phyloP scores from a whole-genome alignment of 2,329 filamentous ascomycete genomes.

The Microthyrium microscopicum region DNA sequence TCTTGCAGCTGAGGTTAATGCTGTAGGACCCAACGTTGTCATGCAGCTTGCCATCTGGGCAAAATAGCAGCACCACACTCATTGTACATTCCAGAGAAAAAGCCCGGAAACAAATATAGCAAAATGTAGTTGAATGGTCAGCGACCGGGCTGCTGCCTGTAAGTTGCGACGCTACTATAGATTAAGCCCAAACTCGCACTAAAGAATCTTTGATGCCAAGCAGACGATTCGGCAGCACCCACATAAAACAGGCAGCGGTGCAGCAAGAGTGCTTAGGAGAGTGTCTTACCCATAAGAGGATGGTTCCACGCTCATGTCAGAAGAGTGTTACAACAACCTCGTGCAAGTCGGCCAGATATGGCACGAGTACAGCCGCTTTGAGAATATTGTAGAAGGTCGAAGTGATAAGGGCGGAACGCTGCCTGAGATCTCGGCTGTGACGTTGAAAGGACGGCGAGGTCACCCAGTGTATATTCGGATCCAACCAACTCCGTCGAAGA shows the following conservation, averaged over 20 bases:
- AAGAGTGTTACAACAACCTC: constrained; percentile 6
- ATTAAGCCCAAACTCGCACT: background rate
- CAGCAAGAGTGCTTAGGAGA: constrained; percentile 11
- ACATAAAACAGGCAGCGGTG: background rate
- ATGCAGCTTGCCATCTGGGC: too few relatives aligned
- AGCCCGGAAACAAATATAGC: background rate
- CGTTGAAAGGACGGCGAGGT: too few relatives aligned
- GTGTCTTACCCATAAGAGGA: constrained; percentile 24
- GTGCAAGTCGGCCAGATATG: constrained; percentile 4
- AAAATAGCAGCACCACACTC: too few relatives aligned
- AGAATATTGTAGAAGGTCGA: constrained; percentile 4
- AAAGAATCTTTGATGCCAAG: constrained; percentile 5
- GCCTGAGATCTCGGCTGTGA: constrained; percentile 7
- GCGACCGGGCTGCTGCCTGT: constrained; percentile 5
- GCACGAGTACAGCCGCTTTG: constrained; percentile 4
- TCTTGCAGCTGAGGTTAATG: constrained; percentile 1
- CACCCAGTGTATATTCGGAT: too few relatives aligned
- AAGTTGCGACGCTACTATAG: background rate
- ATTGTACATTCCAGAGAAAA: background rate
- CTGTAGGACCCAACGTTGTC: background rate
- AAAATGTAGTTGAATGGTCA: background rate
- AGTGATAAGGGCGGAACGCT: constrained; percentile 6
- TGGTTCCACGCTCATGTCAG: constrained; percentile 26
- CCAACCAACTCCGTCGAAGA: too few relatives aligned
- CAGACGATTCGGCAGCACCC: background rate